Percentiles rank a stretch among this genome's conserved stretches.
These are phyloP conservation scores for Penicillium sp. DNA, from an alignment of 2,329 filamentous ascomycete species.

Conservation along the genomic window DNA sequence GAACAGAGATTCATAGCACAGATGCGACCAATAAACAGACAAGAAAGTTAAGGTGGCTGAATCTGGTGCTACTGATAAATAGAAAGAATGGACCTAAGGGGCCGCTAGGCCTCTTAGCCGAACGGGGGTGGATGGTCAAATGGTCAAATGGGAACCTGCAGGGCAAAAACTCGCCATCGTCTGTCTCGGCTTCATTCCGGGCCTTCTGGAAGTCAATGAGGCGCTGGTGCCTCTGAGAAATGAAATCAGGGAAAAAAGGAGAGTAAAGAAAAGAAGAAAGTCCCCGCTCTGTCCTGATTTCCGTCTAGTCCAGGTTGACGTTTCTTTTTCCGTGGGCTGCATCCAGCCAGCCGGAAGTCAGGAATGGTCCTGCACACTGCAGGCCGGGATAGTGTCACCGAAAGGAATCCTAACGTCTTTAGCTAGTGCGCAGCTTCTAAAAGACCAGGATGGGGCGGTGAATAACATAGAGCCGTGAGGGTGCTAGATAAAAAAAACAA, in stretches of 20 bases:
- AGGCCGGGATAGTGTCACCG: slow-evolving; percentile 20
- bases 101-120: background rate
- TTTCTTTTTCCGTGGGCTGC: slow-evolving; percentile 14
- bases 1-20: slow-evolving; percentile 31
- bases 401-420: slow-evolving; percentile 12
- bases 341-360: slow-evolving; percentile 18
- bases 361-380: slow-evolving; percentile 16
- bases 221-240: slow-evolving; percentile 1
- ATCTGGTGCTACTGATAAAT: slow-evolving; percentile 19
- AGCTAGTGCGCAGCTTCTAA: too few species aligned
- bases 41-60: slow-evolving; percentile 24
- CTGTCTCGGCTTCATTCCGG: slow-evolving; percentile 5
- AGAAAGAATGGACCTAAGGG: slow-evolving; percentile 6
- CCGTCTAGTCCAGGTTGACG: slow-evolving; percentile 8
- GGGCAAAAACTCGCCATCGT: slow-evolving; percentile 7
- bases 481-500: slow-evolving; percentile 6
- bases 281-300: slow-evolving; percentile 3
- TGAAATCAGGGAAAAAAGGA: background rate
- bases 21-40: slow-evolving; percentile 29
- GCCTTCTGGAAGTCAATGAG: slow-evolving; percentile 16
- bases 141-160: slow-evolving; percentile 27
- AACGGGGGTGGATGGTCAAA: slow-evolving; percentile 4
- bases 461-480: background rate
- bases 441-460: too few species aligned
- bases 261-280: background rate